Evolutionary conservation across 2,329 filamentous ascomycete species (phyloP).

Genomic region (Didymella sp.): DNA sequence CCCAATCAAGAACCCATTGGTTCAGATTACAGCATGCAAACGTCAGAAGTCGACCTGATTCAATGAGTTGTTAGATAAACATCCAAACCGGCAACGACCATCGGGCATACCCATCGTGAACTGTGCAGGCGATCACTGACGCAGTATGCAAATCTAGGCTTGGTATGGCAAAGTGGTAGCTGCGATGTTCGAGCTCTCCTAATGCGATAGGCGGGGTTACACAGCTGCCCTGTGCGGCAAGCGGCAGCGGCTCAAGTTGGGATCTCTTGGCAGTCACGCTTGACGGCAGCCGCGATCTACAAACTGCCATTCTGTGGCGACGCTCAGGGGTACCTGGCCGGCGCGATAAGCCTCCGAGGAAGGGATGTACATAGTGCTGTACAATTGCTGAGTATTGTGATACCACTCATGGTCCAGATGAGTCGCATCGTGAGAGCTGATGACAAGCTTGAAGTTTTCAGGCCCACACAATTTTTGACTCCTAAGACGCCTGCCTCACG

Average conservation of each 20-base stretch:
- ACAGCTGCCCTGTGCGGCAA: slow-evolving; percentile 15
- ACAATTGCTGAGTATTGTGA: not conserved
- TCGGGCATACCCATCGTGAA: slow-evolving; percentile 11
- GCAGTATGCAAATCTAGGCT: not conserved
- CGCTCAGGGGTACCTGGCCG: slow-evolving; percentile 2
- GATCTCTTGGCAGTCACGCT: slow-evolving; percentile 8
- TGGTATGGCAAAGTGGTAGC: slow-evolving; percentile 4
- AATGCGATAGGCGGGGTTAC: slow-evolving; percentile 17
- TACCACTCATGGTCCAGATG: not conserved
- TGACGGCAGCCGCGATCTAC: slow-evolving; percentile 7
- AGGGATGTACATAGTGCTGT: not conserved
- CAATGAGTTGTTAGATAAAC: not conserved
- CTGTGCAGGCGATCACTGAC: not conserved
- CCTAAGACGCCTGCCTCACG: slow-evolving; percentile 1
- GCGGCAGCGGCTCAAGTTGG: slow-evolving; percentile 7
- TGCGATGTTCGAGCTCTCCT: slow-evolving; percentile 13
- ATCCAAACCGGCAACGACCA: not conserved
- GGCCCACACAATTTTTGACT: not conserved
- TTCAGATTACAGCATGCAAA: slow-evolving; percentile 44
- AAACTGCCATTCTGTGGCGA: not conserved
- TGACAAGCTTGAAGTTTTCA: not conserved
- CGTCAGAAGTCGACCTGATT: slow-evolving; percentile 31
- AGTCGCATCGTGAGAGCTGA: not conserved
- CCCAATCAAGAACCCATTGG: slow-evolving; percentile 42
- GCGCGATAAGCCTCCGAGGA: not conserved